These are phyloP conservation scores for Globisporangium cystogenes DNA, from an alignment of 352 stramenopile species.

Conservation along the genomic window DNA sequence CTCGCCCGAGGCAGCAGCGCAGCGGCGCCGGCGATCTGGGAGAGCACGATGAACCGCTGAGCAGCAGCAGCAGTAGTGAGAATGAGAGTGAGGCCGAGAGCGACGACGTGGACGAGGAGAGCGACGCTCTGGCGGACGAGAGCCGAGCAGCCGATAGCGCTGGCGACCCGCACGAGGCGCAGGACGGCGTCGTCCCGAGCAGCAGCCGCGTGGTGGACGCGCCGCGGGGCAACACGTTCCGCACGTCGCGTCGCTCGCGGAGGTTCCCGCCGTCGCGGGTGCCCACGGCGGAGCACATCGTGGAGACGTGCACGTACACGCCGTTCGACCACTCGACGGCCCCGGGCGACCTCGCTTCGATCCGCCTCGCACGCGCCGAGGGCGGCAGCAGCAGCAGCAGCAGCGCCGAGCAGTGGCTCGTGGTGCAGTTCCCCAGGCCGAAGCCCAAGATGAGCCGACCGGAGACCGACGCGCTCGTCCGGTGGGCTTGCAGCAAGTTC, in stretches of 20 bases:
- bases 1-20: not conserved
- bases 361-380: conserved; percentile 6
- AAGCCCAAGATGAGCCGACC: conserved; percentile 20
- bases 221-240: conserved; percentile 21
- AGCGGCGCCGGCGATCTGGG: not conserved
- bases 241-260: conserved; percentile 27
- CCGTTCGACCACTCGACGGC: conserved; percentile 22
- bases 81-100: not conserved
- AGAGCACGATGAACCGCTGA: not conserved
- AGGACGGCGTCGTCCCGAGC: too few species aligned
- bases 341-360: conserved; percentile 17
- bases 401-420: conserved; percentile 20
- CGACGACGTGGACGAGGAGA: not conserved
- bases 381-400: conserved; percentile 11
- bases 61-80: not conserved
- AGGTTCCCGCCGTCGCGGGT: conserved; percentile 38
- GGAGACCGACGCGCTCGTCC: conserved; percentile 23
- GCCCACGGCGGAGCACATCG: conserved; percentile 20
- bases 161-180: not conserved
- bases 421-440: conserved; percentile 36
- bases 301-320: conserved; percentile 21
- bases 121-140: not conserved
- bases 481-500: conserved; percentile 25
- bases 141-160: not conserved
- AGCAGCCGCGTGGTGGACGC: not conserved